Base-by-base conservation (phyloP, 1,284 basidiomycete species). In the Puccinia sorghi region DNA sequence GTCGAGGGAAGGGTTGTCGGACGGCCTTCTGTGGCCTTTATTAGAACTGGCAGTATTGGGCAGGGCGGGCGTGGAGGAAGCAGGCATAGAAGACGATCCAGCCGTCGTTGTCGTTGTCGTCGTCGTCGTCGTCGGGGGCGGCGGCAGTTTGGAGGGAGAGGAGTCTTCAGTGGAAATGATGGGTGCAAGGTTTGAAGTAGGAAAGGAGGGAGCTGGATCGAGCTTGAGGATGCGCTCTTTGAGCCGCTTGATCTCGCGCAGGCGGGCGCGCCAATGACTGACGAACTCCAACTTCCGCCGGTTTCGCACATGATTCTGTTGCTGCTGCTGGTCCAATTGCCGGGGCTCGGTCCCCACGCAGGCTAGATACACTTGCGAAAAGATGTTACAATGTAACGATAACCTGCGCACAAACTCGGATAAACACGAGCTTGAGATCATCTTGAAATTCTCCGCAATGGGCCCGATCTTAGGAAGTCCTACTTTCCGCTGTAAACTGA, bases 391-490 rank as follows among this genome's bases (percentile, higher is more conserved):
- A 75, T 94, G 86, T 66, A 95, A 86, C 80, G 92, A 91, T 67
- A 97, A 88, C 83, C 96, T 93, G 37, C 95, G 88, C 43, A 96
- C 90, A 61, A 96, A 87, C 25, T 91, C 86, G 2, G 95, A 92
- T 12, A 98, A 86, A 80, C 90, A 91, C 80, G 90, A 89, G 11
- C 92, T 91, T 6, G 93, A 94, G 61, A 97, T 92, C 80, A 97
- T 88, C 86, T 96, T 96, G 87, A 93, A 95, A 82, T 91, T 89
- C 22, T 94, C 94, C 9, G 48, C 67, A 59, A 97, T 88, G 0
- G 94, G 94, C 0, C 90, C 89, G 85, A 97, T 96, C 82, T 94
- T 93, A 9, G 92, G 90, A 90, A 97, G 95, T 32, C 93, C 92
- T 0, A 87, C 87, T 0, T 91, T 92, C 17, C 90, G 88, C 85